Evolutionary conservation across 2,329 filamentous ascomycete genomes (phyloP).

Genomic region (Thielaviopsis ethacetica): DNA sequence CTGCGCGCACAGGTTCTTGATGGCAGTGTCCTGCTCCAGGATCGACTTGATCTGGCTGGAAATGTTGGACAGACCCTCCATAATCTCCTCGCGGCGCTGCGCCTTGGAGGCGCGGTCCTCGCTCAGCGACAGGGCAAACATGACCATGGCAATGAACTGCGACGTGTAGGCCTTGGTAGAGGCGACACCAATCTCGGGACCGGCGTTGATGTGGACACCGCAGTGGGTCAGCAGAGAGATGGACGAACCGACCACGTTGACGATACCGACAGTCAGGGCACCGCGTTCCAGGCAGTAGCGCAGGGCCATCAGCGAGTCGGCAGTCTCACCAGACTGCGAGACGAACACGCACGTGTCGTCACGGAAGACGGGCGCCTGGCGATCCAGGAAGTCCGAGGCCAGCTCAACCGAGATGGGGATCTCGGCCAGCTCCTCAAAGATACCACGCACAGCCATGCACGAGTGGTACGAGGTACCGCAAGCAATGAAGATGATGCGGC

Average conservation of each 20-base stretch:
- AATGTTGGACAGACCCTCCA: slow-evolving; percentile 76
- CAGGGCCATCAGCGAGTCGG: slow-evolving; percentile 91
- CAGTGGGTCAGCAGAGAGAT: slow-evolving; percentile 98
- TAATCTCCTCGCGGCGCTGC: slow-evolving; percentile 83
- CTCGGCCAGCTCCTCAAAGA: slow-evolving; percentile 95
- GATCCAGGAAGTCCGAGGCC: slow-evolving; percentile 94
- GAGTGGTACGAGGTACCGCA: slow-evolving; percentile 98
- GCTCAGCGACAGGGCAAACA: slow-evolving; percentile 92
- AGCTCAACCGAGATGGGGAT: slow-evolving; percentile 95
- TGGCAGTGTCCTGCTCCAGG: slow-evolving; percentile 75
- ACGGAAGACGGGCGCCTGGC: slow-evolving; percentile 94
- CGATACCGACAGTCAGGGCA: slow-evolving; percentile 90
- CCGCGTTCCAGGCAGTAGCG: slow-evolving; percentile 97
- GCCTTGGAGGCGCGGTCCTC: slow-evolving; percentile 95
- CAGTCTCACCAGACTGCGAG: slow-evolving; percentile 96
- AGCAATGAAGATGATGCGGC: slow-evolving; percentile 96
- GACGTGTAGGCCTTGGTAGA: slow-evolving; percentile 99
- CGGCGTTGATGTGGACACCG: slow-evolving; percentile 98
- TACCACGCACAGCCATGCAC: slow-evolving; percentile 96
- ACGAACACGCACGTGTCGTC: slow-evolving; percentile 99
- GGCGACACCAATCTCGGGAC: slow-evolving; percentile 95
- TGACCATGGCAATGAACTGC: slow-evolving; percentile 98
- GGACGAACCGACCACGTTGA: slow-evolving; percentile 96
- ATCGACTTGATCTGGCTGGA: slow-evolving; percentile 87
- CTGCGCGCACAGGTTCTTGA: slow-evolving; percentile 86